These are phyloP conservation scores for Purpureocillium takamizusanense DNA, from an alignment of 2,329 filamentous ascomycete species.

Conservation along the genomic window DNA sequence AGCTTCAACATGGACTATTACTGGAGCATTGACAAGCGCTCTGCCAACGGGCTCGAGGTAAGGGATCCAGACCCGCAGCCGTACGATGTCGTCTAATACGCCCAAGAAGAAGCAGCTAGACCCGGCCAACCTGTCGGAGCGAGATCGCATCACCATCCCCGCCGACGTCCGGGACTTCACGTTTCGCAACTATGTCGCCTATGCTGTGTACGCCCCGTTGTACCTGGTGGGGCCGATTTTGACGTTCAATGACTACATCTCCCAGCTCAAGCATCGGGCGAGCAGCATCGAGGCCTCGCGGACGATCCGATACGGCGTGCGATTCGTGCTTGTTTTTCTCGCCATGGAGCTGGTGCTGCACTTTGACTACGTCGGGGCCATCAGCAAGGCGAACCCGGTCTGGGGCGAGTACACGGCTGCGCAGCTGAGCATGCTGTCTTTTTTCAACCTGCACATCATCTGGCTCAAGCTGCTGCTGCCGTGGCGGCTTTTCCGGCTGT, in stretches of 20 bases:
- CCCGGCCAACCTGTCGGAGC: slow-evolving; percentile 75
- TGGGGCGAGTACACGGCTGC: slow-evolving; percentile 81
- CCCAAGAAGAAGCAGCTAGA: slow-evolving; percentile 97
- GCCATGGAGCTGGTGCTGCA: slow-evolving; percentile 89
- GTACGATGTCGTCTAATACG: slow-evolving; percentile 43
- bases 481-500: slow-evolving; percentile 98
- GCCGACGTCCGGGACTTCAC: slow-evolving; percentile 63
- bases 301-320: slow-evolving; percentile 72
- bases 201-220: slow-evolving; percentile 82
- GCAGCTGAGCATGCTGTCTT: slow-evolving; percentile 83
- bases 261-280: slow-evolving; percentile 67
- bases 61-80: slow-evolving; percentile 14
- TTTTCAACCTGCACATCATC: slow-evolving; percentile 93
- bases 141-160: slow-evolving; percentile 72
- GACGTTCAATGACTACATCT: slow-evolving; percentile 97
- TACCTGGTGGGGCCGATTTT: slow-evolving; percentile 90
- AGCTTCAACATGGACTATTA: slow-evolving; percentile 97
- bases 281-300: slow-evolving; percentile 61
- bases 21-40: slow-evolving; percentile 67
- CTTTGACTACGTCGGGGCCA: slow-evolving; percentile 88
- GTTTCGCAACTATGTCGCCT: slow-evolving; percentile 83
- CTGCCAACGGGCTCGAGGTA: slow-evolving; percentile 72
- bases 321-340: slow-evolving; percentile 71
- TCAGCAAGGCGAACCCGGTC: slow-evolving; percentile 68
- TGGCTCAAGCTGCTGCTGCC: slow-evolving; percentile 96